Conservation (phyloP, 2,329 filamentous ascomycete species). For the Ophiostoma himal-ulmi region DNA sequence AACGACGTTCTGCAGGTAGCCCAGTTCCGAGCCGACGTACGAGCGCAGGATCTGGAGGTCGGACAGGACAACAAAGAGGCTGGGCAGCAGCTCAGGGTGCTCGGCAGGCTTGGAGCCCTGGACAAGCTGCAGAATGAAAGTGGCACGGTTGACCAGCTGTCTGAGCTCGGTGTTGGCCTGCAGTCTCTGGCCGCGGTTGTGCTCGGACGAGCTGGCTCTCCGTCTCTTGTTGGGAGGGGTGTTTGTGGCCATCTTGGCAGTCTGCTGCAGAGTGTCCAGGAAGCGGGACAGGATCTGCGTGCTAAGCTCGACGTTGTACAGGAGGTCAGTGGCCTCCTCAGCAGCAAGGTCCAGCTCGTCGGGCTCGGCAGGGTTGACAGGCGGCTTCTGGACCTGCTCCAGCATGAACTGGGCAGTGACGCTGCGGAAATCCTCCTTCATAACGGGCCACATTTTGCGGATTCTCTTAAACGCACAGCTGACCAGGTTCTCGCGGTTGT, state of each 20-base stretch:
- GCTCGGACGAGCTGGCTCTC: slow-evolving; percentile 68
- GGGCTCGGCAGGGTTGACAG: slow-evolving; percentile 30
- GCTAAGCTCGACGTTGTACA: slow-evolving; percentile 67
- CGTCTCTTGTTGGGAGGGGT: slow-evolving; percentile 72
- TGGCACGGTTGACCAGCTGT: slow-evolving; percentile 66
- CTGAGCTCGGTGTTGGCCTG: slow-evolving; percentile 61
- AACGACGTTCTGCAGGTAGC: slow-evolving; percentile 82
- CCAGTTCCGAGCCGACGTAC: slow-evolving; percentile 76
- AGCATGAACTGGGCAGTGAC: slow-evolving; percentile 58
- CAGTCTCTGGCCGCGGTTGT: slow-evolving; percentile 52
- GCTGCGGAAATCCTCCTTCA: slow-evolving; percentile 59
- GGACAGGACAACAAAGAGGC: slow-evolving; percentile 76
- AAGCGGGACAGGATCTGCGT: slow-evolving; percentile 67
- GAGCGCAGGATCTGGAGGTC: slow-evolving; percentile 80
- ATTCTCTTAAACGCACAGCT: slow-evolving; percentile 63
- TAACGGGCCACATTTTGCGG: slow-evolving; percentile 62
- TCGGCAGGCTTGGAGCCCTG: slow-evolving; percentile 71
- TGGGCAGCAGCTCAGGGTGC: slow-evolving; percentile 69
- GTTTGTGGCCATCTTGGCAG: slow-evolving; percentile 65
- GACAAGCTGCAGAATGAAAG: slow-evolving; percentile 81
- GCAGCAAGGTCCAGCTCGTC: slow-evolving; percentile 40
- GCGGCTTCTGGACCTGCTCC: slow-evolving; percentile 48
- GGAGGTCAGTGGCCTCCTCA: slow-evolving; percentile 62
- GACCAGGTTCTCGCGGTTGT: slow-evolving; percentile 51
- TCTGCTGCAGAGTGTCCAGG: slow-evolving; percentile 66